Percentiles rank a stretch among this genome's conserved stretches.
These are phyloP conservation scores for Agrocybe praecox DNA, from an alignment of 768 basidiomycete genomes.

Conservation along the genomic window DNA sequence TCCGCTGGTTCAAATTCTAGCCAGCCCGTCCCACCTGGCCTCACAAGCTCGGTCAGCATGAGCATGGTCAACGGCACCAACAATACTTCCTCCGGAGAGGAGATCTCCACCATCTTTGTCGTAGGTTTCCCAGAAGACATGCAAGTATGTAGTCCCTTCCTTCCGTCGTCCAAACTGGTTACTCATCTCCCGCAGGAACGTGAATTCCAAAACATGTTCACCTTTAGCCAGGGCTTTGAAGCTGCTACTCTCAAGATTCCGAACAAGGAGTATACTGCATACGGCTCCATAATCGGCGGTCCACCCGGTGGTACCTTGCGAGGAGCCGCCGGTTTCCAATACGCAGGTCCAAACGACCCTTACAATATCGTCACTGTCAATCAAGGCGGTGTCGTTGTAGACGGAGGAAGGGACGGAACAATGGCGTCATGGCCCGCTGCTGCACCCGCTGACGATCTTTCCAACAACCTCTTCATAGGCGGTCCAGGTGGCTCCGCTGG, in stretches of 20 bases:
- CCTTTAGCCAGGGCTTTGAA: conserved; percentile 94
- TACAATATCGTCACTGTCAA: conserved; percentile 85
- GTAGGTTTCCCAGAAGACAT: conserved; percentile 99
- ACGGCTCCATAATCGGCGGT: conserved; percentile 44
- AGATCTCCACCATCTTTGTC: conserved; percentile 96
- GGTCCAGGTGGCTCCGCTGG: conserved; percentile 8
- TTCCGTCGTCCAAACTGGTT: conserved; percentile 10
- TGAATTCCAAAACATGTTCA: conserved; percentile 99
- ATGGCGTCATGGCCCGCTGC: conserved; percentile 67
- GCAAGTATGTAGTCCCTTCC: conserved; percentile 62
- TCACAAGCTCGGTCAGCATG: conserved; percentile 25
- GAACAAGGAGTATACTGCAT: conserved; percentile 85
- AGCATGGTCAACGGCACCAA: conserved; percentile 25
- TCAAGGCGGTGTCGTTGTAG: conserved; percentile 83
- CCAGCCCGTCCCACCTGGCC: conserved; percentile 22
- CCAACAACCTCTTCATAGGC: conserved; percentile 28
- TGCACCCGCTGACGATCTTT: conserved; percentile 34
- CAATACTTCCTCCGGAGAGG: conserved; percentile 57
- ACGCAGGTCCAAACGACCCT: conserved; percentile 69
- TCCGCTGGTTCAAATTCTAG: conserved; percentile 25
- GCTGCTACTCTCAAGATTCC: conserved; percentile 98
- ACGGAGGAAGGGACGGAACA: conserved; percentile 71
- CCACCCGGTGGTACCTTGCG: conserved; percentile 17
- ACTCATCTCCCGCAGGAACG: conserved; percentile 69
- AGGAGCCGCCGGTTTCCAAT: conserved; percentile 20